Percentiles rank a stretch among this genome's conserved stretches.
Evolutionary conservation across 345 rosid species (phyloP).

Genomic region (Arabis alpina): DNA sequence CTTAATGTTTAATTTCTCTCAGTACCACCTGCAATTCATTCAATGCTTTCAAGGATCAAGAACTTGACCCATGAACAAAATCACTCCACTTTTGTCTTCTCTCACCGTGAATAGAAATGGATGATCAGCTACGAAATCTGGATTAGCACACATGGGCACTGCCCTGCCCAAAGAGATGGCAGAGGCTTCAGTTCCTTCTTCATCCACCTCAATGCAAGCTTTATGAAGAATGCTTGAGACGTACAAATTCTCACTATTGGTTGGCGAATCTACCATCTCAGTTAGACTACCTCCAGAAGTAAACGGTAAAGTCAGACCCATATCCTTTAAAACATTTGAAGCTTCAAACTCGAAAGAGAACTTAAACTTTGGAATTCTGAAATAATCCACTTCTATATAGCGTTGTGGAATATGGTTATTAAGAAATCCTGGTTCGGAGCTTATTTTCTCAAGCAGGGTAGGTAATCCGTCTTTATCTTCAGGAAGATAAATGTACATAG

Average conservation of each 20-base stretch:
- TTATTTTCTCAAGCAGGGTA: conserved; percentile 50
- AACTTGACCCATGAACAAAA: too few relatives aligned
- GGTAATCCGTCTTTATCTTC: too few relatives aligned
- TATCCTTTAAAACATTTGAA: conserved; percentile 46
- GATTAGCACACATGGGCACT: not conserved
- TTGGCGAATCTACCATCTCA: conserved; percentile 56
- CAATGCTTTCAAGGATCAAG: too few relatives aligned
- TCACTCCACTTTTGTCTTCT: too few relatives aligned
- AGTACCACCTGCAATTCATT: not conserved
- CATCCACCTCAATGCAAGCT: conserved; percentile 62
- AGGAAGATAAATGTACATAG: too few relatives aligned
- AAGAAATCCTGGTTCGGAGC: conserved; percentile 50
- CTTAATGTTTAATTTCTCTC: not conserved
- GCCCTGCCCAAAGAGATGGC: conserved; percentile 47
- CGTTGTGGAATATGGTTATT: conserved; percentile 47
- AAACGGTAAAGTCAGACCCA: conserved; percentile 60
- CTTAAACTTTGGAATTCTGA: conserved; percentile 59
- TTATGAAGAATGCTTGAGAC: conserved; percentile 59
- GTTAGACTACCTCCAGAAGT: conserved; percentile 51
- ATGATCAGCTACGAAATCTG: conserved; percentile 57
- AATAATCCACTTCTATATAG: conserved; percentile 41
- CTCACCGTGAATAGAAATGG: too few relatives aligned
- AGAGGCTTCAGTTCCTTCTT: conserved; percentile 70
- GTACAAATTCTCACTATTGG: conserved; percentile 32
- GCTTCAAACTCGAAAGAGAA: conserved; percentile 56